These are phyloP conservation scores for Beauveria asiatica DNA, from an alignment of 2,329 filamentous ascomycete species.

Conservation along the genomic window DNA sequence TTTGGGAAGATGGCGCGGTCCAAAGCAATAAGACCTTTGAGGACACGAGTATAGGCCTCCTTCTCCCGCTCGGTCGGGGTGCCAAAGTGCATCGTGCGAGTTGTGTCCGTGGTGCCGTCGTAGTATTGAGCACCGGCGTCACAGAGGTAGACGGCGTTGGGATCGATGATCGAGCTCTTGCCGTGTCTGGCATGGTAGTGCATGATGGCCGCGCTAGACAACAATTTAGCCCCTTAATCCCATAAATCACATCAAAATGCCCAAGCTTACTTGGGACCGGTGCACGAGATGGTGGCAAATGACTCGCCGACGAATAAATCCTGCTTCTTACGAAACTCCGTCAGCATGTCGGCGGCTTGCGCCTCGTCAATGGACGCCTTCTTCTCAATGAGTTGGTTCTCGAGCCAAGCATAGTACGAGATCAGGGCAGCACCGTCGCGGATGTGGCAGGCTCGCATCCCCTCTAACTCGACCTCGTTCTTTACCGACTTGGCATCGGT, in stretches of 20 bases:
- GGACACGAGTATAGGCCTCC: slow-evolving; percentile 84
- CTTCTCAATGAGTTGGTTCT: slow-evolving; percentile 72
- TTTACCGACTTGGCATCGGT: slow-evolving; percentile 91
- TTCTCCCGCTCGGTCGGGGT: slow-evolving; percentile 74
- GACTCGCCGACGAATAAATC: slow-evolving; percentile 81
- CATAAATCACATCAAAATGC: background rate
- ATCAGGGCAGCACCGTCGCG: slow-evolving; percentile 85
- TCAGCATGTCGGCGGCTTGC: slow-evolving; percentile 82
- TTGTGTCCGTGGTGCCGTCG: slow-evolving; percentile 94
- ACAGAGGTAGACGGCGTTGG: slow-evolving; percentile 80
- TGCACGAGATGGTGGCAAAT: slow-evolving; percentile 93
- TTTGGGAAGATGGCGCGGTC: slow-evolving; percentile 87
- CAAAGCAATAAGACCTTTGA: slow-evolving; percentile 88
- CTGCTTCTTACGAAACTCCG: slow-evolving; percentile 59
- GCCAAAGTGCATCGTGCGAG: slow-evolving; percentile 86
- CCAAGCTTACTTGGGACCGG: slow-evolving; percentile 58
- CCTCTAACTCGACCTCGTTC: slow-evolving; percentile 79
- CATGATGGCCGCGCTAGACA: slow-evolving; percentile 75
- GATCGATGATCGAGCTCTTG: slow-evolving; percentile 75
- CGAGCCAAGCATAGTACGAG: slow-evolving; percentile 94
- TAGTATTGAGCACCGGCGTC: slow-evolving; percentile 95
- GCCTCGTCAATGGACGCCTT: slow-evolving; percentile 76
- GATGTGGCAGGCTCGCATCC: slow-evolving; percentile 90
- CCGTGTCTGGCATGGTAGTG: slow-evolving; percentile 88
- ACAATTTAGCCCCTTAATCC: slow-evolving; percentile 9